Conservation (phyloP, 2,329 filamentous ascomycete genomes). For the Bisporella sp. region DNA sequence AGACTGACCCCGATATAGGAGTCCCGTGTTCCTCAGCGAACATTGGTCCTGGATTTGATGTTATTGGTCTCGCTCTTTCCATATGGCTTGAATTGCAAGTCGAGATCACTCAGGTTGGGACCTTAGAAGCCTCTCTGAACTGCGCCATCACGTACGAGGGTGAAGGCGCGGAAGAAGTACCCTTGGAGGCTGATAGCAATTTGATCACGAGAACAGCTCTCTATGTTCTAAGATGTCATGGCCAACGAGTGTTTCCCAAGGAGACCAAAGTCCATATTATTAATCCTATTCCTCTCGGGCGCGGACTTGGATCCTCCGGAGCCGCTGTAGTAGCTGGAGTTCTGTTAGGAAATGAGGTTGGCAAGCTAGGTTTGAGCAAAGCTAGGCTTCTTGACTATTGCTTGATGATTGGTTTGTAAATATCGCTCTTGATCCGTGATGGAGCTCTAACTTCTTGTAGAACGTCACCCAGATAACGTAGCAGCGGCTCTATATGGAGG, state of each 20-base stretch:
- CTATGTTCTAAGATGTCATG: constrained; percentile 90
- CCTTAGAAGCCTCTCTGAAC: constrained; percentile 62
- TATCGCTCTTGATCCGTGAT: neutral
- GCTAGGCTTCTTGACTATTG: constrained; percentile 90
- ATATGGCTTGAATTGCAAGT: constrained; percentile 89
- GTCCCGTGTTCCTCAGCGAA: constrained; percentile 95
- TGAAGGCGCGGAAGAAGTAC: constrained; percentile 64
- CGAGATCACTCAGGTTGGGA: constrained; percentile 57
- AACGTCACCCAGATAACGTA: constrained; percentile 90
- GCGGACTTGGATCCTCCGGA: constrained; percentile 90
- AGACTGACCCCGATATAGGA: constrained; percentile 24
- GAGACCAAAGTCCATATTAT: constrained; percentile 90
- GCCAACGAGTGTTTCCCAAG: constrained; percentile 73
- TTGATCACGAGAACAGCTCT: constrained; percentile 90
- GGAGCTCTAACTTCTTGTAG: constrained; percentile 28
- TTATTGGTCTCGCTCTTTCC: constrained; percentile 89
- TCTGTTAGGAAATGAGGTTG: constrained; percentile 85
- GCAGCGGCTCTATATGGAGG: constrained; percentile 92
- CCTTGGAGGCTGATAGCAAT: constrained; percentile 78
- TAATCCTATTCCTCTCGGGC: constrained; percentile 89
- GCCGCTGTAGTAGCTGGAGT: constrained; percentile 94
- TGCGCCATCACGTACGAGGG: constrained; percentile 87
- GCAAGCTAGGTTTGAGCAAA: constrained; percentile 67
- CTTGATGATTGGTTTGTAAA: constrained; percentile 76
- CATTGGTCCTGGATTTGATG: constrained; percentile 96